Conservation (phyloP, 2,329 filamentous ascomycete genomes). For the Monilinia vaccinii-corymbosi region DNA sequence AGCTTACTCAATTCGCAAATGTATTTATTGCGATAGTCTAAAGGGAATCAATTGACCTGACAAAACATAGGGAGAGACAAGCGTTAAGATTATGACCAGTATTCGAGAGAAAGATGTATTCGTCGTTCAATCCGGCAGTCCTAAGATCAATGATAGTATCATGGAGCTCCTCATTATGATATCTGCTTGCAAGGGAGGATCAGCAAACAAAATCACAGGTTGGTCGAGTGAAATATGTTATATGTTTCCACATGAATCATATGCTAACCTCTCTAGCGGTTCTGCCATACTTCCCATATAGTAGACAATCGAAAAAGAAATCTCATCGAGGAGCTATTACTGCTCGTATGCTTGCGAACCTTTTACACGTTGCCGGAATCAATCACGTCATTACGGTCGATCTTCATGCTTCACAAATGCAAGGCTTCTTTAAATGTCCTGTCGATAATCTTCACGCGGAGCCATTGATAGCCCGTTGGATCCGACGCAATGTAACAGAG, state of each 20-base stretch:
- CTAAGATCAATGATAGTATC: constrained; percentile 94
- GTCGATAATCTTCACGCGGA: constrained; percentile 97
- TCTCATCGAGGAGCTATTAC: constrained; percentile 93
- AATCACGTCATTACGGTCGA: constrained; percentile 98
- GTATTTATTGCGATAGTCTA: constrained; percentile 34
- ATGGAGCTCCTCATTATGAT: constrained; percentile 99
- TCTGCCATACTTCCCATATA: constrained; percentile 96
- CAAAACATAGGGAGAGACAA: constrained; percentile 51
- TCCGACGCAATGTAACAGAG: constrained; percentile 73
- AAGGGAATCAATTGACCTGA: constrained; percentile 20
- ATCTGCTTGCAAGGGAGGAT: constrained; percentile 94
- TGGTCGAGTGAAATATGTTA: constrained; percentile 27
- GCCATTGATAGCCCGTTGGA: constrained; percentile 91
- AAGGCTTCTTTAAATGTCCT: constrained; percentile 96
- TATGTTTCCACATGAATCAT: neutral
- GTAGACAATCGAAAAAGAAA: constrained; percentile 98
- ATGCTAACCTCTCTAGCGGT: constrained; percentile 50
- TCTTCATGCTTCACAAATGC: constrained; percentile 96
- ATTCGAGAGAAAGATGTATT: constrained; percentile 98
- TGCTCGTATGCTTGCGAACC: constrained; percentile 91
- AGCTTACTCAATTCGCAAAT: constrained; percentile 64
- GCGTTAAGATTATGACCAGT: constrained; percentile 59
- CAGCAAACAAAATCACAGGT: constrained; percentile 95
- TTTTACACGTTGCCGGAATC: constrained; percentile 86
- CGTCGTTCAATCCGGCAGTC: constrained; percentile 93